Conservation (phyloP, 805 yeast genomes). For the Danielozyma ontarioensis region DNA sequence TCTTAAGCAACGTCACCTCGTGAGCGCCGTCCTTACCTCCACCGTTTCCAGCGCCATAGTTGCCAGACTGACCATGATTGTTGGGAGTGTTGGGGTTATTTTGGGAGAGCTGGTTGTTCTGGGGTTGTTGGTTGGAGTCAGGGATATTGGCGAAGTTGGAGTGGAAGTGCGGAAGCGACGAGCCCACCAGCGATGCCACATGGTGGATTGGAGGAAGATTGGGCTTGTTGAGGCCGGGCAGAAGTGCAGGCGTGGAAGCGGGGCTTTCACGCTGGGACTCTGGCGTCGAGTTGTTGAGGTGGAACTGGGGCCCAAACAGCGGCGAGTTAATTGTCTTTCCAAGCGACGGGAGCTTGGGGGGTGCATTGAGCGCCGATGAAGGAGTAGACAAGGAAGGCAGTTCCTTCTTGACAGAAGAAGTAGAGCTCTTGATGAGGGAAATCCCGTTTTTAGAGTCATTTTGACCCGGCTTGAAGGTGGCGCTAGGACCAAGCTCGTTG, state of each 20-base stretch:
- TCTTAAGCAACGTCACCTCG: slow-evolving; percentile 46
- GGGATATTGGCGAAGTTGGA: slow-evolving; percentile 7
- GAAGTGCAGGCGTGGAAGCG: slow-evolving; percentile 6
- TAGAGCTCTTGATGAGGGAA: slow-evolving; percentile 23
- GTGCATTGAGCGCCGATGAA: slow-evolving; percentile 25
- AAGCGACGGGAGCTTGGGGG: slow-evolving; percentile 32
- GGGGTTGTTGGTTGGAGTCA: slow-evolving; percentile 3
- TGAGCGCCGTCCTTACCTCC: slow-evolving; percentile 9
- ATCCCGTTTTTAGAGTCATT: slow-evolving; percentile 15
- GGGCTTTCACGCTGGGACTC: slow-evolving; percentile 14
- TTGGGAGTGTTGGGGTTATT: slow-evolving; percentile 5
- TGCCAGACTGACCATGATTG: slow-evolving; percentile 7
- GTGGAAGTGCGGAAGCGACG: slow-evolving; percentile 25
- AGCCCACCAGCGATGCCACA: slow-evolving; percentile 9
- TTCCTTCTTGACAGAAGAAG: slow-evolving; percentile 1
- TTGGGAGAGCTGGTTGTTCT: not conserved
- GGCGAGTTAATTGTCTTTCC: slow-evolving; percentile 26
- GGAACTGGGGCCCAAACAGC: slow-evolving; percentile 44
- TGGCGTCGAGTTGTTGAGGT: slow-evolving; percentile 24
- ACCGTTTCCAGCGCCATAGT: slow-evolving; percentile 6
- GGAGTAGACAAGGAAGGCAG: slow-evolving; percentile 28
- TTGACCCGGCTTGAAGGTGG: slow-evolving; percentile 28
- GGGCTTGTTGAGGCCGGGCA: slow-evolving; percentile 8
- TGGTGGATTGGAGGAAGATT: slow-evolving; percentile 17
- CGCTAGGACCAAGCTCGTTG: slow-evolving; percentile 40